Base-by-base conservation (phyloP, 768 basidiomycete species). In the Cyclocybe aegerita region DNA sequence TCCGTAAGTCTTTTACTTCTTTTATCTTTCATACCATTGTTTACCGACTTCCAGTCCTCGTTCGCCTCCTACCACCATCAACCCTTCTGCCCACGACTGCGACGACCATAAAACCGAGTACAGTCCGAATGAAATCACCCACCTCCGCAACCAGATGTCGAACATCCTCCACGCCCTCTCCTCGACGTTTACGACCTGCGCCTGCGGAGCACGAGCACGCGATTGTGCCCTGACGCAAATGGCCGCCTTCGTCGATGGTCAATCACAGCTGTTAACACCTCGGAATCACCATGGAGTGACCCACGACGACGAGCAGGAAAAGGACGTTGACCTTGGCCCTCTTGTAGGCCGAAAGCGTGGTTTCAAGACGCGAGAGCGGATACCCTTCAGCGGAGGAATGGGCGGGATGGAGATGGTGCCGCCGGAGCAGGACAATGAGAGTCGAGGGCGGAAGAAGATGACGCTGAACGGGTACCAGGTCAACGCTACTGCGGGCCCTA, bases 141-240 rank as follows among this genome's bases (percentile, higher is more conserved):
- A 82, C 52, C 74, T 87, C 11, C 82, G 81, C 35, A 68, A 77
- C 29, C 87, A 88, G 58, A 81, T 88, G 70, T 76, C 84, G 0
- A 81, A 82, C 17, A 83, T 89, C 61, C 75, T 90, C 0, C 85
- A 88, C 48, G 76, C 85, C 5, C 76, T 90, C 46, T 73, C 80
- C 6, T 83, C 82, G 12, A 86, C 83, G 0, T 90, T 89, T 59
- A 83, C 84, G 3, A 84, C 85, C 1, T 90, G 88, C 48, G 88
- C 88, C 0, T 90, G 88, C 55, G 88, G 88, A 5, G 71, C 78
- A 8, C 72, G 72, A 4, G 75, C 84, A 4, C 73, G 71, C 31
- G 81, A 86, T 46, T 90, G 88, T 57, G 85, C 81, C 2, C 63
- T 86, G 17, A 72, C 69, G 9, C 75, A 79, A n/a, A 85, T 88